Evolutionary conservation across 176 grass and related monocot species (phyloP).

Genomic region (Cenchrus fungigraminus): DNA sequence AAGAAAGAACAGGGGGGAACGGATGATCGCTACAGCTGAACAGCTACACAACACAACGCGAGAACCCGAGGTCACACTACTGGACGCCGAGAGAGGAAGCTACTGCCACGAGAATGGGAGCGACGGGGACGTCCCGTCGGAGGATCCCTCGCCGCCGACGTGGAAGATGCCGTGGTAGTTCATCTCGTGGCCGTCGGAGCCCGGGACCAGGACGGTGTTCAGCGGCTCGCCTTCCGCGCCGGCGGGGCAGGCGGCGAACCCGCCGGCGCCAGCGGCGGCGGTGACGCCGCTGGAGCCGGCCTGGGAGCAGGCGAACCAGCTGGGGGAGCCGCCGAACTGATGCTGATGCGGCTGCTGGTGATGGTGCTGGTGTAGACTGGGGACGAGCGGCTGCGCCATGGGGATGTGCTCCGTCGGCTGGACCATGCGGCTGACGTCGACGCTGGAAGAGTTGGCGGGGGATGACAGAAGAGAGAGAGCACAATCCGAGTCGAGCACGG

Average conservation of each 20-base stretch:
- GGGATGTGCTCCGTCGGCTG: conserved; percentile 50
- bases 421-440: conserved; percentile 53
- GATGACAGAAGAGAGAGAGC: conserved; percentile 98
- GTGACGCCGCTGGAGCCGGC: conserved; percentile 34
- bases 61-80: background rate
- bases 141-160: conserved; percentile 61
- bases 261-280: background rate
- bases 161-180: conserved; percentile 71
- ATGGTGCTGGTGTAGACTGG: conserved; percentile 34
- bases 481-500: conserved; percentile 66
- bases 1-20: conserved; percentile 19
- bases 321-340: conserved; percentile 36
- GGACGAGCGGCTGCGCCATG: conserved; percentile 48
- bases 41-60: conserved; percentile 16
- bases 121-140: conserved; percentile 55
- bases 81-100: background rate
- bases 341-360: background rate
- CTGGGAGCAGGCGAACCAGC: conserved; percentile 54
- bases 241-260: conserved; percentile 51
- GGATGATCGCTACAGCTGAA: background rate
- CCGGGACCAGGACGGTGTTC: conserved; percentile 45
- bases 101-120: conserved; percentile 72
- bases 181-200: conserved; percentile 48
- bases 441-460: conserved; percentile 57
- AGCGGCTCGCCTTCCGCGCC: conserved; percentile 50